A percentile compares a stretch with the other conserved stretches of the same genome.
These are phyloP conservation scores for Talaromyces piceae DNA, from an alignment of 2,329 filamentous ascomycete genomes.

Conservation along the genomic window DNA sequence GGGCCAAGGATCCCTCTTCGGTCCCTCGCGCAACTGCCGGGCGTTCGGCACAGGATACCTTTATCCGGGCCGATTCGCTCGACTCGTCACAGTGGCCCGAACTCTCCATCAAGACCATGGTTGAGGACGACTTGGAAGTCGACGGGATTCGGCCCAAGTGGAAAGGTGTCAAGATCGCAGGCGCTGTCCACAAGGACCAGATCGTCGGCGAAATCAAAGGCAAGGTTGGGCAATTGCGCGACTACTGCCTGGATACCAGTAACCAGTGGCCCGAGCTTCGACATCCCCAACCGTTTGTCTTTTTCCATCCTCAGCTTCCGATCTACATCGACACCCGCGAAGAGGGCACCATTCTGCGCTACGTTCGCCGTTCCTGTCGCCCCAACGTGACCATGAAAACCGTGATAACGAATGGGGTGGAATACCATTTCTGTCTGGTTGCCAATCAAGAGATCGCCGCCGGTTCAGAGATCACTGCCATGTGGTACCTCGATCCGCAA, in stretches of 20 bases:
- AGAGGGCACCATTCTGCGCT: constrained; percentile 79
- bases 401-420: constrained; percentile 66
- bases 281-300: constrained; percentile 62
- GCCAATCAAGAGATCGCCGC: constrained; percentile 67
- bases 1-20: constrained; percentile 67
- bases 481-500: constrained; percentile 41
- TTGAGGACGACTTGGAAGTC: constrained; percentile 41
- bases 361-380: constrained; percentile 83
- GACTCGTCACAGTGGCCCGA: constrained; percentile 48
- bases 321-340: constrained; percentile 87
- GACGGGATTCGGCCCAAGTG: constrained; percentile 59
- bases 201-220: constrained; percentile 70
- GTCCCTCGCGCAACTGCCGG: constrained; percentile 62
- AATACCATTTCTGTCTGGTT: constrained; percentile 90
- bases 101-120: constrained; percentile 46
- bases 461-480: constrained; percentile 42
- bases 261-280: constrained; percentile 62
- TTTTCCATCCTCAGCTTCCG: constrained; percentile 80
- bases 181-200: constrained; percentile 44
- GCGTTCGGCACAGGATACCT: constrained; percentile 58
- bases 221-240: constrained; percentile 63
- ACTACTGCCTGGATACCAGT: constrained; percentile 59
- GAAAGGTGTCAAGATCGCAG: constrained; percentile 51
- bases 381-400: constrained; percentile 87
- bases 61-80: constrained; percentile 53